A percentile compares a stretch with the other conserved stretches of the same genome.
Evolutionary conservation across 768 basidiomycete species (phyloP).

Genomic region (Sistotremastrum suecicum): DNA sequence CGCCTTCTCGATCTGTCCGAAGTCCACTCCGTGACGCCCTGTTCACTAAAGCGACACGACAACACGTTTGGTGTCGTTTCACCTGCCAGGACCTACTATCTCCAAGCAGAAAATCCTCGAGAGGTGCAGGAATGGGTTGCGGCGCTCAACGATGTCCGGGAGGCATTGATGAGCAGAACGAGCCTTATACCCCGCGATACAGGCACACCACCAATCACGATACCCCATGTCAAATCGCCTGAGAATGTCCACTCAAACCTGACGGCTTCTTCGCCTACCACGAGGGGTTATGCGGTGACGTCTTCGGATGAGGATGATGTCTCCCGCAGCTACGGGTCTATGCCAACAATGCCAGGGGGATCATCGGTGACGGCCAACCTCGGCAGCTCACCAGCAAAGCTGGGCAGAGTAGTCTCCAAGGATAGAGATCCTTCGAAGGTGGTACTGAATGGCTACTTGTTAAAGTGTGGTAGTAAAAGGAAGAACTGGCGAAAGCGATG

Average conservation of each 20-base stretch:
- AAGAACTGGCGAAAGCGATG: slow-evolving; percentile 94
- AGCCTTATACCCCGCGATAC: slow-evolving; percentile 31
- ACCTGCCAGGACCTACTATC: slow-evolving; percentile 78
- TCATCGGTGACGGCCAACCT: slow-evolving; percentile 11
- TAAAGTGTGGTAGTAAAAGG: slow-evolving; percentile 91
- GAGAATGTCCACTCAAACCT: slow-evolving; percentile 14
- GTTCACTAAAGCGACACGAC: slow-evolving; percentile 77
- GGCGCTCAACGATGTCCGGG: slow-evolving; percentile 66
- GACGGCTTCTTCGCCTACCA: slow-evolving; percentile 17
- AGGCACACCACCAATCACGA: slow-evolving; percentile 3
- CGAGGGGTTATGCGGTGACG: slow-evolving; percentile 37
- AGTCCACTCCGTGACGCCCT: slow-evolving; percentile 79
- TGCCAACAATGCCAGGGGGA: slow-evolving; percentile 24
- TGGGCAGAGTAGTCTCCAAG: too few relatives aligned
- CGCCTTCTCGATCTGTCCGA: slow-evolving; percentile 77
- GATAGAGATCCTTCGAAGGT: slow-evolving; percentile 51
- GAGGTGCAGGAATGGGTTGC: slow-evolving; percentile 76
- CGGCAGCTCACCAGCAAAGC: slow-evolving; percentile 18
- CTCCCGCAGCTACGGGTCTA: slow-evolving; percentile 26
- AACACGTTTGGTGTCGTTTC: slow-evolving; percentile 90
- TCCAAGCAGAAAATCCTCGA: slow-evolving; percentile 58
- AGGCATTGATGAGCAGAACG: slow-evolving; percentile 37
- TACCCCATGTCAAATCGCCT: slow-evolving; percentile 29
- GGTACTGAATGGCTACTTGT: slow-evolving; percentile 81
- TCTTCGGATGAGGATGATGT: slow-evolving; percentile 74